Evolutionary conservation across 2,329 filamentous ascomycete genomes (phyloP).

Genomic region (Trichophyton equinum): DNA sequence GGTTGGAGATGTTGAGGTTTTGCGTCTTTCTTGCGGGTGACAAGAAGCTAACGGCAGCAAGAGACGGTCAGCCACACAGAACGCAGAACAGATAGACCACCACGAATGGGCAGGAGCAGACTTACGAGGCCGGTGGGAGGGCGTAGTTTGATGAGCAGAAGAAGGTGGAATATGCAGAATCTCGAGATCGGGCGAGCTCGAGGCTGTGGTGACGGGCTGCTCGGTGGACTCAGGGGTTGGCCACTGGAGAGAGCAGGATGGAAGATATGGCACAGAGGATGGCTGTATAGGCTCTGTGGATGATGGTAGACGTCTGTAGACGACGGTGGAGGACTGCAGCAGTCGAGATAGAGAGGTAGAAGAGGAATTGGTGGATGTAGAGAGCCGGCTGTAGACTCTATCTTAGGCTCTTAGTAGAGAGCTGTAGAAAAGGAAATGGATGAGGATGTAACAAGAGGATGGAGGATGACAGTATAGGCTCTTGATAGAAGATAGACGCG

Average conservation of each 20-base stretch:
- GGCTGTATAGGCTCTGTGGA: constrained; percentile 1
- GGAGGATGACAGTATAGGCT: constrained; percentile 18
- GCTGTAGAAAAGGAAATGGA: constrained; percentile 9
- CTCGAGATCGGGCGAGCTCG: neutral
- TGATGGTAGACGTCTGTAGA: neutral
- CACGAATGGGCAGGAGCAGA: neutral
- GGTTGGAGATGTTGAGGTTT: constrained; percentile 6
- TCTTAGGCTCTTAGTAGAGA: neutral
- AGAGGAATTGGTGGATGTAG: neutral
- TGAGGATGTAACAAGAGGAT: constrained; percentile 15
- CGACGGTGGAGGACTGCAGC: no score
- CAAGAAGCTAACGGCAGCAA: neutral
- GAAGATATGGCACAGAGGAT: neutral
- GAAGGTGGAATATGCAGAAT: constrained; percentile 4
- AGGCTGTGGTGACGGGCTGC: neutral
- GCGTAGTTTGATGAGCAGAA: neutral
- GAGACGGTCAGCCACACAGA: neutral
- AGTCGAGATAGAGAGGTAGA: neutral
- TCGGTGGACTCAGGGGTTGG: neutral
- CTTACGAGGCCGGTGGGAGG: neutral
- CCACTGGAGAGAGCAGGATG: neutral
- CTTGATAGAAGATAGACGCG: constrained; percentile 16
- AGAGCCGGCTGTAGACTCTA: neutral
- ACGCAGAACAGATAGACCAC: constrained; percentile 1
- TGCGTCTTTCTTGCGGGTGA: constrained; percentile 3